phyloP scores from a whole-genome alignment of 140 eudicot genomes.

The Senecio squalidus region DNA sequence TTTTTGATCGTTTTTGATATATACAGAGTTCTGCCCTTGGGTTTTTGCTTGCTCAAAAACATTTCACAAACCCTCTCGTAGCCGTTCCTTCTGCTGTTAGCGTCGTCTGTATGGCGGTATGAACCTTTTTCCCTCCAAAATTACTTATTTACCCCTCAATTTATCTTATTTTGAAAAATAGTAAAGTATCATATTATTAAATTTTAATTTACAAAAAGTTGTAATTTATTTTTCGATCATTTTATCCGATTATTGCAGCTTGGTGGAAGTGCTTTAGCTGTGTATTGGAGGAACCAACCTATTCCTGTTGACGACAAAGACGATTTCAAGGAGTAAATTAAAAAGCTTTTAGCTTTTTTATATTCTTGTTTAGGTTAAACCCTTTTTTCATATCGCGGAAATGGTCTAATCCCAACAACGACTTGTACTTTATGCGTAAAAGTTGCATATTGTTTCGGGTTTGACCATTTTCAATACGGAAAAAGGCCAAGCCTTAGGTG shows the following conservation, averaged over 20 bases:
- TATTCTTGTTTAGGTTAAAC: background rate
- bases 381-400: constrained; percentile 3
- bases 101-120: constrained; percentile 98
- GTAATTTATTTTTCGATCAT: background rate
- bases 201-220: too few relatives aligned
- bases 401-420: constrained; percentile 8
- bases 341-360: constrained; percentile 20
- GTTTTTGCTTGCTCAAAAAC: constrained; percentile 93
- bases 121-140: constrained; percentile 18
- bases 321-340: constrained; percentile 91
- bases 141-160: too few relatives aligned
- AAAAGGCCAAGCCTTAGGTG: constrained; percentile 4
- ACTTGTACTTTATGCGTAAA: constrained; percentile 11
- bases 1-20: background rate
- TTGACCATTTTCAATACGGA: background rate
- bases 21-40: constrained; percentile 98
- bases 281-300: constrained; percentile 92
- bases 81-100: constrained; percentile 99
- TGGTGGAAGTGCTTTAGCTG: constrained; percentile 97
- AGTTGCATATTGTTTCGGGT: constrained; percentile 21
- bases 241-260: constrained; percentile 42
- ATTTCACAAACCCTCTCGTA: constrained; percentile 95
- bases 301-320: constrained; percentile 92
- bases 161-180: too few relatives aligned
- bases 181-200: too few relatives aligned